Evolutionary conservation across 2,329 filamentous ascomycete genomes (phyloP).

Genomic region (Nemania abortiva): DNA sequence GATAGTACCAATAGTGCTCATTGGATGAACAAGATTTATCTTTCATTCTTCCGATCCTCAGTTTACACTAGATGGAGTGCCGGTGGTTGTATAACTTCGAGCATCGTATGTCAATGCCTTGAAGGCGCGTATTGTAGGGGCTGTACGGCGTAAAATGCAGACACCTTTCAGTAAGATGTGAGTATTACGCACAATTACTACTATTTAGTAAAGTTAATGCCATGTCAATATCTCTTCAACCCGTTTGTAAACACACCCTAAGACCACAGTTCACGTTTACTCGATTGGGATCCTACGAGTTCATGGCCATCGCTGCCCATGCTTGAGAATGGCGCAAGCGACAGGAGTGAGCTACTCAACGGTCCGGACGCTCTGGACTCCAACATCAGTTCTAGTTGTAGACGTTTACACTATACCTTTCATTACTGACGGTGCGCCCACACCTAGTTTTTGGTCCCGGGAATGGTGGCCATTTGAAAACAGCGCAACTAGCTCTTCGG

Average conservation of each 20-base stretch:
- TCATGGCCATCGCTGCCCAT: neutral
- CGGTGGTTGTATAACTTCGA: neutral
- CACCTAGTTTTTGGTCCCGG: neutral
- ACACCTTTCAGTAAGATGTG: neutral
- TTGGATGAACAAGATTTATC: too few species aligned
- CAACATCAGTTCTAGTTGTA: neutral
- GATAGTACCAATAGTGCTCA: too few species aligned
- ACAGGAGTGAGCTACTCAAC: slow-evolving; percentile 1
- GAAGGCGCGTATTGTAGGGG: neutral
- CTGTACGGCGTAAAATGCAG: neutral
- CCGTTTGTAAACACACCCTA: neutral
- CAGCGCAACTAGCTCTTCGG: neutral
- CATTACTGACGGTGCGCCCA: neutral
- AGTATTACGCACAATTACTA: neutral
- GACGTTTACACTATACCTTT: neutral
- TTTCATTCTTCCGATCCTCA: too few species aligned
- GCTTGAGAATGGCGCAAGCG: slow-evolving; percentile 2
- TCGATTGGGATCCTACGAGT: neutral
- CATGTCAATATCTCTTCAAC: neutral
- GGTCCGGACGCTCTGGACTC: neutral
- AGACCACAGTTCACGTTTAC: neutral
- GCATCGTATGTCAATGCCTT: neutral
- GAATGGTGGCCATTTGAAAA: neutral
- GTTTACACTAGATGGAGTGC: neutral
- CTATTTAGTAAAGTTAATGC: neutral